Base-by-base conservation (phyloP, 2,329 filamentous ascomycete species). In the Fusarium torulosum region DNA sequence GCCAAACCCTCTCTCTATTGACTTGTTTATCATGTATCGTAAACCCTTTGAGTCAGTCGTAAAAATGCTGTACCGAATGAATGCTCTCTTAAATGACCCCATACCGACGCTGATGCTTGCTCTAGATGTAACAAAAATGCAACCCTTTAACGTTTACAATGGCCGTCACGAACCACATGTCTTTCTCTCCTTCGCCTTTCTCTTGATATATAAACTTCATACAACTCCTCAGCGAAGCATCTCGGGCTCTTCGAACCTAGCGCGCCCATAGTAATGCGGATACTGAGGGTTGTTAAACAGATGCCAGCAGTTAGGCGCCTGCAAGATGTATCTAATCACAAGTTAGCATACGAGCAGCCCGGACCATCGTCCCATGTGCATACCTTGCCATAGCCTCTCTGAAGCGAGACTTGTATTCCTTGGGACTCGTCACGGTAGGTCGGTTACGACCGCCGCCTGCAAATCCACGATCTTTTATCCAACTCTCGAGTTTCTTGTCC, bases 401-500 rank as follows among this genome's bases (percentile, higher is more conserved):
- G 82, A 99, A 99, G 7, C 96, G 89, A 71, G 92, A 94, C 79
- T 97, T 96, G 78, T 99, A 99, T 80, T 99, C 96, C 80, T 96
- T 97, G 3, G 96, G 96, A 79, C 92, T 96, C 13, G 96, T 99
- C 50, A 99, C 96, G 0, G 96, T 99, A 10, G 96, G 96, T 64
- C 93, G 87, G 74, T 96, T 92, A 58, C 91, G 88, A 29, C 90
- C 90, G 59, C 90, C 89, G 7, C 90, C 89, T 1, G 88, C 91
- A 73, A 94, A 93, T 1, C 92, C 96, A 38, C 95, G 91, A 75
- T 98, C 94, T 79, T 99, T 99, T 85, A 99, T 97, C 96, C 96
- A 99, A 54, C 91, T 96, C 81, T 99, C 96, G n/a, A 99, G 87
- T 77, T 97, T 97, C 85, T 99, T 99, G 82, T 99, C 96, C 94